Evolutionary conservation across 805 yeast species (phyloP).

Genomic region (Kuraishia molischiana): DNA sequence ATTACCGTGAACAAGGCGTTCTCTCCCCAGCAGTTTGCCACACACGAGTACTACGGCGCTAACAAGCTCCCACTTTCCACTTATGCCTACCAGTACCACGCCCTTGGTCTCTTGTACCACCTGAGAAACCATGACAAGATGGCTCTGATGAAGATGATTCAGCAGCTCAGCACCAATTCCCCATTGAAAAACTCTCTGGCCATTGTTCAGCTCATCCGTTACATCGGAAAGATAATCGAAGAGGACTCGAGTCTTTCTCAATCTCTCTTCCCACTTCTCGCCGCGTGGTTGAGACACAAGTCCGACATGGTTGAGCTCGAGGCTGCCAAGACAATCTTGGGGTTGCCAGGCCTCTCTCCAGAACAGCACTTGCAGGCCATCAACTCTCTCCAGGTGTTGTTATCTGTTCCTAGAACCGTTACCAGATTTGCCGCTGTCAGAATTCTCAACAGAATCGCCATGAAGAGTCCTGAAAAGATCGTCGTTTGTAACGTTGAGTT

Average conservation of each 20-base stretch:
- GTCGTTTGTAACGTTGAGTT: slow-evolving; percentile 76
- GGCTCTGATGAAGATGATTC: slow-evolving; percentile 86
- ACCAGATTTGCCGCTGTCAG: slow-evolving; percentile 92
- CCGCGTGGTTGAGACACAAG: slow-evolving; percentile 66
- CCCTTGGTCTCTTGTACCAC: slow-evolving; percentile 82
- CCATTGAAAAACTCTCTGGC: slow-evolving; percentile 75
- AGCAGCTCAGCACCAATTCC: slow-evolving; percentile 51
- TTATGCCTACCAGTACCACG: slow-evolving; percentile 89
- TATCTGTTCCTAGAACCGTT: slow-evolving; percentile 83
- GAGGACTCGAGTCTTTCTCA: slow-evolving; percentile 62
- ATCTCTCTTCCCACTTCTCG: slow-evolving; percentile 54
- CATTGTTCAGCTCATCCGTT: slow-evolving; percentile 74
- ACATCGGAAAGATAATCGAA: slow-evolving; percentile 57
- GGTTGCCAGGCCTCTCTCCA: slow-evolving; percentile 43
- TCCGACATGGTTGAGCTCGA: slow-evolving; percentile 88
- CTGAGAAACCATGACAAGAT: slow-evolving; percentile 86
- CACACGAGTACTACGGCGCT: slow-evolving; percentile 46
- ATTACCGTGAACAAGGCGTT: slow-evolving; percentile 51
- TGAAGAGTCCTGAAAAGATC: slow-evolving; percentile 69
- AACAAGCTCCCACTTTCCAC: slow-evolving; percentile 57
- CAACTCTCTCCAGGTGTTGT: slow-evolving; percentile 59
- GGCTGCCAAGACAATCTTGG: slow-evolving; percentile 69
- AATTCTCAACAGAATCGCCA: slow-evolving; percentile 75
- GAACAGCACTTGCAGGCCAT: slow-evolving; percentile 67
- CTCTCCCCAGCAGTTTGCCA: slow-evolving; percentile 37